Percentiles rank a stretch among this genome's conserved stretches.
Evolutionary conservation across 345 rosid genomes (phyloP).

Genomic region (Sonneratia caseolaris): DNA sequence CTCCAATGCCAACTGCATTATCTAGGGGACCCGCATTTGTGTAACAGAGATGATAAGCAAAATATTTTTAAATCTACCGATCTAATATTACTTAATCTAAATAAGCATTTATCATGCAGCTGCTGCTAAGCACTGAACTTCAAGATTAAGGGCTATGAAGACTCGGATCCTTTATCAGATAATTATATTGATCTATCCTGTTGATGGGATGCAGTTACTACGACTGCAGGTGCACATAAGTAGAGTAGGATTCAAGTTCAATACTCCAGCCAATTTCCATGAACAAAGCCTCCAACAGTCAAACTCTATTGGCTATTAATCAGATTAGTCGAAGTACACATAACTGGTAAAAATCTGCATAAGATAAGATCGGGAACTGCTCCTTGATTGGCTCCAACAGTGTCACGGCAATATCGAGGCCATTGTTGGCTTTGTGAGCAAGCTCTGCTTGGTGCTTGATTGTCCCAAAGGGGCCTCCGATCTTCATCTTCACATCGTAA

Average conservation of each 20-base stretch:
- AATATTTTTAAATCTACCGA: no score
- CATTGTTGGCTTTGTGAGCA: constrained; percentile 68
- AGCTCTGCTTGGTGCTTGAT: constrained; percentile 59
- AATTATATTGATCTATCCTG: no score
- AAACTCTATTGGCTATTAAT: not conserved
- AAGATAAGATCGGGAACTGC: constrained; percentile 54
- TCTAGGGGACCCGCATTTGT: not conserved
- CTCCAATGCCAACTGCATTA: not conserved
- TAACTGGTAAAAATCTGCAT: constrained; percentile 82
- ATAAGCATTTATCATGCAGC: no score
- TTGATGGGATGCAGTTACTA: no score
- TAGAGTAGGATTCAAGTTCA: not conserved
- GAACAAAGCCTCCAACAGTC: not conserved
- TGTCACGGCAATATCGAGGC: constrained; percentile 81
- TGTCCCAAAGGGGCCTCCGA: constrained; percentile 93
- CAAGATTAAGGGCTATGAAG: no score
- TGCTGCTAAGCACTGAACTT: no score
- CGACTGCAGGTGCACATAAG: not conserved
- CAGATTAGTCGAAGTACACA: not conserved
- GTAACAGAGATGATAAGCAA: no score
- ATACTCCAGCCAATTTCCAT: constrained; percentile 69
- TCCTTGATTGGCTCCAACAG: constrained; percentile 67
- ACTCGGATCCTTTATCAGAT: no score
- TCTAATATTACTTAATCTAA: no score
- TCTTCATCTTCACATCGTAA: constrained; percentile 54